Evolutionary conservation across 2,329 filamentous ascomycete species (phyloP), one percentile per base, ranked within the genome.

Genomic region (Botrytis fragariae): DNA sequence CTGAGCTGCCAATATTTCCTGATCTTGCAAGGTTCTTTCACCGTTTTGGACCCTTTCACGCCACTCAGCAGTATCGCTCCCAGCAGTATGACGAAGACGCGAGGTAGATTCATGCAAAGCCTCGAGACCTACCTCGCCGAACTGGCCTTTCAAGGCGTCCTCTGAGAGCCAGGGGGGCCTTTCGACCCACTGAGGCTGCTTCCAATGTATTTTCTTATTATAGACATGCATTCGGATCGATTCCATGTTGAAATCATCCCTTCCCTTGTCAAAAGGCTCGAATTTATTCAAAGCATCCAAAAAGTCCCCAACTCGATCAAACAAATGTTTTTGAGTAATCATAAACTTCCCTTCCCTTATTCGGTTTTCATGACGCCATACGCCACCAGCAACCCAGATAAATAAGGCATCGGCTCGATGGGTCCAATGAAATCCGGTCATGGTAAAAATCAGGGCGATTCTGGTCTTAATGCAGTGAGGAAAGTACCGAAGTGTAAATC

Each of bases 41-140:
- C 22, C 4, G 0, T 12, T 6, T 51, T 1, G 22, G 4, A 51
- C 0, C 4, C 1, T 51, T 25, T 51, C 0, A 25, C 0, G 0
- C 45, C 45, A 12, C 4, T 51, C 1, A 14, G 0, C 0, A 51
- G 45, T 25, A 48, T 48, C 0, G 22, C 0, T 51, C 9, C 10
- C 45, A 51, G 0, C 0, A 51, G 0, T 12, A 54, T 2, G 2
- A 54, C 48, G 48, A 54, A 54, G 48, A 16, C 5, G 4, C 25
- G 0, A 54, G 25, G 12, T 54, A 54, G 48, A 16, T n/a, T 54
- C 2, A 54, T n/a, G 48, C 48, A 54, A 54, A 54, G 1, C 48
- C 25, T 7, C 0, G 25, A 54, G 48, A 1, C 48, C 25, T 54
- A 54, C 6, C 25, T 54, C 48, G 48, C 48, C 48, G 4, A 51